A percentile compares a stretch with the other conserved stretches of the same genome.
Conservation (phyloP, 2,329 filamentous ascomycete species). For the Meredithiella fracta region DNA sequence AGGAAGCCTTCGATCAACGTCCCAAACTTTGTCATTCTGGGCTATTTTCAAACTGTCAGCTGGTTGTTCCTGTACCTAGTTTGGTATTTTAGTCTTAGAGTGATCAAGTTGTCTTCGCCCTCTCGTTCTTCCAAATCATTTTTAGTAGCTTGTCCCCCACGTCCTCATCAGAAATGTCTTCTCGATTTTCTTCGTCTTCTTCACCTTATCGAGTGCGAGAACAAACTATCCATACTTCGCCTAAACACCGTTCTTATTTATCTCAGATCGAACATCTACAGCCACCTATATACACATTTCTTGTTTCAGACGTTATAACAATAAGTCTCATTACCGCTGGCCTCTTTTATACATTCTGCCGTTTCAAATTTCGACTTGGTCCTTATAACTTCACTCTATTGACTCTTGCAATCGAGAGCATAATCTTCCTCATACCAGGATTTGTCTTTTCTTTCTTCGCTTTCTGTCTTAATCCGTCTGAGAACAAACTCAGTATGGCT, state of each 20-base stretch:
- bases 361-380: too few relatives aligned
- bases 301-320: slow-evolving; percentile 3
- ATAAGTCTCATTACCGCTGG: background rate
- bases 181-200: slow-evolving; percentile 11
- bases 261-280: background rate
- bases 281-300: background rate
- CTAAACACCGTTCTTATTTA: background rate
- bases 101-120: background rate
- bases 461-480: too few relatives aligned
- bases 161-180: slow-evolving; percentile 11
- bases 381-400: too few relatives aligned
- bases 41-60: too few relatives aligned
- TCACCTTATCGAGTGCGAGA: slow-evolving; percentile 13
- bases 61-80: too few relatives aligned
- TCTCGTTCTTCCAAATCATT: slow-evolving; percentile 1
- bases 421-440: background rate
- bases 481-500: too few relatives aligned
- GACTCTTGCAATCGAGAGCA: too few relatives aligned
- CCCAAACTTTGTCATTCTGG: too few relatives aligned
- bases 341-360: background rate
- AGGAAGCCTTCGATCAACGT: too few relatives aligned
- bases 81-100: too few relatives aligned
- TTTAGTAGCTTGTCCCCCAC: background rate
- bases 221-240: slow-evolving; percentile 11
- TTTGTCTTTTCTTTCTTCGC: too few relatives aligned